Base-by-base conservation (phyloP, 805 yeast genomes). In the Nakazawaea wyomingensis region DNA sequence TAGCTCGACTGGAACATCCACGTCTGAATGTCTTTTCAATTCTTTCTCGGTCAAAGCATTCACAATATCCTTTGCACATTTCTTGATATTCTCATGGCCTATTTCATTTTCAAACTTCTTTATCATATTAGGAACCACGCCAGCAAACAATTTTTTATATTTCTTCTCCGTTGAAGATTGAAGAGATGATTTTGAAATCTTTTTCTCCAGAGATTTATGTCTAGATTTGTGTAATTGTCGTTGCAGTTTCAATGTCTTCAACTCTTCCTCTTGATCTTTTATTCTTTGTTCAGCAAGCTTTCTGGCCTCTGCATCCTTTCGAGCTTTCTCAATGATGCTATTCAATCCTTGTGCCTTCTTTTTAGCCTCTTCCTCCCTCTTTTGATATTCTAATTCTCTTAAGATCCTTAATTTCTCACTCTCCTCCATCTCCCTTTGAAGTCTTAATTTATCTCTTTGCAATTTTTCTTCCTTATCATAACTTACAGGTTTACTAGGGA, bases 1-100 rank as follows among this genome's bases (percentile, higher is more conserved):
- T 32, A 86, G 67, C 45, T 80, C 82, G 11, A 54, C 51, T 1
- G 88, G 83, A 3, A 81, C 79, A 1, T 50, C 37, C 8, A 58
- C 53, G 40, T 60, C 60, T 10, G 66, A 62, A 42, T 64, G 71
- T 41, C 74, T 65, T 46, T 71, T 73, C 44, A 73, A 38, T 59
- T 88, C 97, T 58, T 91, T 93, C 4, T 72, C 70, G 0, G 80
- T 76, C 34, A 93, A 65, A 0, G 68, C 62, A 49, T 79, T 74
- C 4, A 82, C 88, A 45, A 91, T 78, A 39, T 89, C 96, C 47
- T 78, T 75, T 2, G 96, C 86, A 61, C 89, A 83, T 30, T 72
- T 72, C 62, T 90, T 91, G 40, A 87, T 55, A 44, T 78, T 71
- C 4, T 85, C 95, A 45, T 78, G 80, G 4, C 88, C 89, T 18